A percentile compares a stretch with the other conserved stretches of the same genome.
Conservation (phyloP, 345 rosid genomes). For the Salix viminalis region DNA sequence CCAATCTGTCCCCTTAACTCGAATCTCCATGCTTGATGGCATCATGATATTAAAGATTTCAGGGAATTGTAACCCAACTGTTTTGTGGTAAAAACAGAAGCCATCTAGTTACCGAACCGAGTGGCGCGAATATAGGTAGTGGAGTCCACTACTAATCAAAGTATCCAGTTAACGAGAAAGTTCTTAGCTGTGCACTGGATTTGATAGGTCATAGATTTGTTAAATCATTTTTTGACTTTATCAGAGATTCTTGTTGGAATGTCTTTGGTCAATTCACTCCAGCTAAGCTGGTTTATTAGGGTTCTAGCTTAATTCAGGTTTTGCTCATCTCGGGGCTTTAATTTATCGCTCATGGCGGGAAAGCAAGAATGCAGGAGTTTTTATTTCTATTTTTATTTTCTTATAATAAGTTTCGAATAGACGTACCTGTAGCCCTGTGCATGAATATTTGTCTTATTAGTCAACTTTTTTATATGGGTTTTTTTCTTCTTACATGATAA, state of each 20-base stretch:
- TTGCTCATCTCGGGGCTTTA: background rate
- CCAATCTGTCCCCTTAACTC: background rate
- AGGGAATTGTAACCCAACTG: background rate
- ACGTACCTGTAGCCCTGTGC: background rate
- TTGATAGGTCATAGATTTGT: background rate
- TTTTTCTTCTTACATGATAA: background rate
- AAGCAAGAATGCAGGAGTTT: background rate
- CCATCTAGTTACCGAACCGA: background rate
- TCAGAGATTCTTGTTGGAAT: slow-evolving; percentile 22
- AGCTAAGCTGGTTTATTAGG: background rate
- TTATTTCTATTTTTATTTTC: no score
- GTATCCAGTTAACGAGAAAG: background rate
- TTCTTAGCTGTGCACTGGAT: slow-evolving; percentile 18
- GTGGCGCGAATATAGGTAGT: slow-evolving; percentile 24
- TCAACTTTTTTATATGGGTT: background rate
- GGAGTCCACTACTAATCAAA: slow-evolving; percentile 9
- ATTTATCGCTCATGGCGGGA: background rate
- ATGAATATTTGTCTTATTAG: background rate
- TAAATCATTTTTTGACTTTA: slow-evolving; percentile 11
- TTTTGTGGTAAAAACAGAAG: background rate
- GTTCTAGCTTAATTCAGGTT: background rate
- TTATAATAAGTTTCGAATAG: no score
- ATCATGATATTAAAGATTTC: background rate
- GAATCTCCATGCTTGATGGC: background rate
- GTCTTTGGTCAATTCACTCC: slow-evolving; percentile 13